Evolutionary conservation across 352 stramenopile genomes (phyloP), one percentile per base, ranked within the genome.

Genomic region (Globisporangium polare): DNA sequence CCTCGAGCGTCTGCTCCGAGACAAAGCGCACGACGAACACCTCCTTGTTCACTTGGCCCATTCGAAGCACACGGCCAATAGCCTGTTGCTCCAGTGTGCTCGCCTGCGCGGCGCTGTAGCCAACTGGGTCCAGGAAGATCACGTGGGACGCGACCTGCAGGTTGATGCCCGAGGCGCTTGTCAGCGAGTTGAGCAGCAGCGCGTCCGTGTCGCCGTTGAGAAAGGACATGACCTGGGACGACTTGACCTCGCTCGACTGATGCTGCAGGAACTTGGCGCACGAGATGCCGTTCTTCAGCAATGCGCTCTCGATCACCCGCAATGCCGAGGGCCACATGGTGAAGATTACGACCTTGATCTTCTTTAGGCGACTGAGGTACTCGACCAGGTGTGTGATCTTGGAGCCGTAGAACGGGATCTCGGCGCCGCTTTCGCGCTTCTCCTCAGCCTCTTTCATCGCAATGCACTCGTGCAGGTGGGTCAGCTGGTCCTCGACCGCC

Each of bases 91-190:
- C 87, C 27, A 94, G 66, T 17, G 85, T 80, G 35, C 76, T 88
- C 33, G 81, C 87, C 53, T 95, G 83, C n/a, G 74, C 76, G 2
- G 81, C 72, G 47, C 74, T 90, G 46, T 71, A 82, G 10, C 87
- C 83, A 10, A 90, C 79, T 1, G 83, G 83, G 47, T 95, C 87
- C 7, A 95, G 53, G 61, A 96, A 88, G 43, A 94, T 80, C 24
- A 94, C 79, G 42, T 94, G 86, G 7, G 83, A 91, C 17, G 87
- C 87, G 49, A 89, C 76, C 57, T 94, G 85, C 41, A 96, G 65
- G 52, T 96, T 96, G 68, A 91, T 93, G 7, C 85, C 87, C 24
- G 82, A 92, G 17, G 87, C 85, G 56, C 85, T 94, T 41, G 78
- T 90, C 37, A 91, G 75, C 52, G 85, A 86, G 57, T 92, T 89